phyloP scores from a whole-genome alignment of 129 eudicot species.

The sunflower (Helianthus annuus) region DNA sequence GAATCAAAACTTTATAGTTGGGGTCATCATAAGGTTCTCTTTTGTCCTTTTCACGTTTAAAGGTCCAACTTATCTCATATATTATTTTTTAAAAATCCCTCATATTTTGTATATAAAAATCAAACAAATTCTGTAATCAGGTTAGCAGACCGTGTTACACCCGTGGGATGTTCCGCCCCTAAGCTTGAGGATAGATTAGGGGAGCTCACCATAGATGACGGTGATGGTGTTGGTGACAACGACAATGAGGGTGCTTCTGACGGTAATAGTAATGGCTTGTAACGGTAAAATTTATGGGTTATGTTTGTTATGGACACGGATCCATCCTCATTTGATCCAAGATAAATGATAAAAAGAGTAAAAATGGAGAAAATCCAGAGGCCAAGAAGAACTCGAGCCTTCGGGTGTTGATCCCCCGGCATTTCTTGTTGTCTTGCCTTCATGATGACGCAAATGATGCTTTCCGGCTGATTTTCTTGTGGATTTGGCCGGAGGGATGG shows the following conservation, averaged over 20 bases:
- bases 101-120: not conserved
- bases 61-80: too few relatives aligned
- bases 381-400: conserved; percentile 33
- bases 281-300: conserved; percentile 31
- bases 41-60: too few relatives aligned
- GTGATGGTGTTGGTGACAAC: not conserved
- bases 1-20: too few relatives aligned
- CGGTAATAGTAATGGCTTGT: conserved; percentile 2
- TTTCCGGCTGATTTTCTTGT: conserved; percentile 1
- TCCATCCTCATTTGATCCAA: conserved; percentile 38
- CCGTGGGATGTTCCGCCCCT: too few relatives aligned
- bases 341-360: conserved; percentile 27
- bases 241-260: not conserved
- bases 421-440: conserved; percentile 23
- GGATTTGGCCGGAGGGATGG: conserved; percentile 1
- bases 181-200: not conserved
- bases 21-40: too few relatives aligned
- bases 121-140: too few relatives aligned
- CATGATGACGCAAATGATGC: conserved; percentile 11
- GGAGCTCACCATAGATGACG: conserved; percentile 26
- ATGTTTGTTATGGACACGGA: conserved; percentile 24
- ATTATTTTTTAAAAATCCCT: not conserved
- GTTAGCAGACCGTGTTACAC: too few relatives aligned
- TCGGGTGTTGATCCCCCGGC: conserved; percentile 26
- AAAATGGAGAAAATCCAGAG: conserved; percentile 32